phyloP scores from a whole-genome alignment of 495 filamentous ascomycete genomes.

The Terfezia boudieri region DNA sequence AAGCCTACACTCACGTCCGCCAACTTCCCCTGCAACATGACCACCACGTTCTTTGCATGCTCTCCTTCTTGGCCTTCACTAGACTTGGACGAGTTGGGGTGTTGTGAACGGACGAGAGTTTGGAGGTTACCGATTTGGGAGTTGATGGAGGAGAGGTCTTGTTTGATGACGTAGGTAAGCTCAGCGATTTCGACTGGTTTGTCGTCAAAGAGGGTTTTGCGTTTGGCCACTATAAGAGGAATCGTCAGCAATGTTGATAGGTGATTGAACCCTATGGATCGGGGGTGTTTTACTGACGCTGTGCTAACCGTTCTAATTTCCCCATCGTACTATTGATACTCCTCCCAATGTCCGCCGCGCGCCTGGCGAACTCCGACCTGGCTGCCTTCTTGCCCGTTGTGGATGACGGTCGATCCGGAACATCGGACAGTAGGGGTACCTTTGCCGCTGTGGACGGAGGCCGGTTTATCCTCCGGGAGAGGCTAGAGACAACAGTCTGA shows the following conservation, averaged over 20 bases:
- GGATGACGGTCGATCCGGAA: not conserved
- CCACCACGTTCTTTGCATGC: constrained; percentile 92
- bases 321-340: constrained; percentile 82
- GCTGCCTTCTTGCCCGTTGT: constrained; percentile 22
- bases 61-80: constrained; percentile 40
- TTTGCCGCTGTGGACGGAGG: constrained; percentile 13
- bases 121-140: constrained; percentile 65
- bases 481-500: constrained; percentile 57
- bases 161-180: constrained; percentile 89
- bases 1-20: constrained; percentile 87
- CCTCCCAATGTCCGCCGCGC: constrained; percentile 71
- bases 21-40: constrained; percentile 79
- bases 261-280: not conserved
- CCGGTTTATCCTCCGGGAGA: constrained; percentile 27
- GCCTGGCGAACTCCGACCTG: constrained; percentile 69
- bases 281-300: constrained; percentile 31
- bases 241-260: not conserved
- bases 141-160: constrained; percentile 79
- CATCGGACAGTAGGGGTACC: constrained; percentile 11
- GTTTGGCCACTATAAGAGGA: constrained; percentile 48
- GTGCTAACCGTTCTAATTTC: constrained; percentile 77
- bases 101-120: constrained; percentile 42
- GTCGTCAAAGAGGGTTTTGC: constrained; percentile 94
- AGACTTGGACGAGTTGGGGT: constrained; percentile 50
- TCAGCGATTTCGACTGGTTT: constrained; percentile 90